phyloP scores from a whole-genome alignment of 2,329 filamentous ascomycete species.

The Scedosporium dehoogii region DNA sequence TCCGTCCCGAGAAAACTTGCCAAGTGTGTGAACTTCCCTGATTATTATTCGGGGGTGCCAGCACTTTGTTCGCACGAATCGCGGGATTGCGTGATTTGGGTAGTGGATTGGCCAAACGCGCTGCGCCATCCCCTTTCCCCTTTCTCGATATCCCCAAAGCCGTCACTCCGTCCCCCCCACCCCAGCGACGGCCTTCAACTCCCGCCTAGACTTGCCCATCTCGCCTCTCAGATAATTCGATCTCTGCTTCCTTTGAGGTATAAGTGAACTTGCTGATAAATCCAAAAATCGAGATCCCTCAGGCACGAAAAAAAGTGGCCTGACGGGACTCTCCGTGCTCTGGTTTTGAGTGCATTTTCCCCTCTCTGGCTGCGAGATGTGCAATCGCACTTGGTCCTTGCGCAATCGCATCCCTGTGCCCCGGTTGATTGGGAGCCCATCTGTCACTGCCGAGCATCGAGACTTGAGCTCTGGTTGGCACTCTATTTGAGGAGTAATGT shows the following conservation, averaged over 20 bases:
- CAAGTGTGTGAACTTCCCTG: neutral
- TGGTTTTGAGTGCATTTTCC: neutral
- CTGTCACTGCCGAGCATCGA: too few relatives aligned
- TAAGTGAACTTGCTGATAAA: neutral
- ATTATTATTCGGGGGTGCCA: neutral
- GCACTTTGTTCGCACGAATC: neutral
- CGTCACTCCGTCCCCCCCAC: neutral
- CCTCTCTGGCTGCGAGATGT: neutral
- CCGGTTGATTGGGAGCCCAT: neutral
- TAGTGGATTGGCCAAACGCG: neutral
- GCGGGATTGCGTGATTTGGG: slow-evolving; percentile 4
- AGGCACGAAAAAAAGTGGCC: neutral
- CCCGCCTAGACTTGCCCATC: too few relatives aligned
- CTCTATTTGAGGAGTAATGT: too few relatives aligned
- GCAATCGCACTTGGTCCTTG: neutral
- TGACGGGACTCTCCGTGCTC: neutral
- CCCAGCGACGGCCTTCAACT: too few relatives aligned
- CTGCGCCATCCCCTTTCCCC: neutral
- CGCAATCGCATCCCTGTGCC: neutral
- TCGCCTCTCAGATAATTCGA: too few relatives aligned
- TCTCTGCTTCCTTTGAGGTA: neutral
- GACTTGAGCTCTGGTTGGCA: too few relatives aligned
- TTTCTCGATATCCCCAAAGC: neutral
- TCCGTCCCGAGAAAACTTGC: too few relatives aligned
- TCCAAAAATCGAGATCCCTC: neutral